A percentile compares a stretch with the other conserved stretches of the same genome.
These are phyloP conservation scores for Kodamaea neixiangensis DNA, from an alignment of 805 yeast species.

Conservation along the genomic window DNA sequence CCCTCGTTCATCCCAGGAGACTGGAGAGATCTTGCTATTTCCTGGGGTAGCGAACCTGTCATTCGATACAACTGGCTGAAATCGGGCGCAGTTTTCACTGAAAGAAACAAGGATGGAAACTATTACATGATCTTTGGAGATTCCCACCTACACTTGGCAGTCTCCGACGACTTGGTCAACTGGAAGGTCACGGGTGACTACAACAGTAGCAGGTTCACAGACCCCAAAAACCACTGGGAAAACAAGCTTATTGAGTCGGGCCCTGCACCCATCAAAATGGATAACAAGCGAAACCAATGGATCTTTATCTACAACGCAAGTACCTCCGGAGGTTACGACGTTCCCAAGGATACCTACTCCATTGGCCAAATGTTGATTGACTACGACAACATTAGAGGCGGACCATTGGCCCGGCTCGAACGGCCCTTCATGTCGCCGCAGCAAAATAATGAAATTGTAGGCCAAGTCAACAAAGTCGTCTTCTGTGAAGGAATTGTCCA, in stretches of 20 bases:
- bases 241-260: slow-evolving; percentile 43
- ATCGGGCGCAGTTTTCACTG: slow-evolving; percentile 41
- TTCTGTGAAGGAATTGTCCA: slow-evolving; percentile 47
- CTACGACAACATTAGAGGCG: slow-evolving; percentile 33
- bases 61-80: slow-evolving; percentile 43
- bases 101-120: slow-evolving; percentile 31
- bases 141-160: slow-evolving; percentile 38
- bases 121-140: slow-evolving; percentile 50
- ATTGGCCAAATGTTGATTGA: slow-evolving; percentile 44
- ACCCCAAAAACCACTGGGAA: slow-evolving; percentile 32
- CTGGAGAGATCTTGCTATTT: slow-evolving; percentile 37
- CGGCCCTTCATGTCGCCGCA: slow-evolving; percentile 38
- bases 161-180: slow-evolving; percentile 33
- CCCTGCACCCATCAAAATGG: slow-evolving; percentile 42
- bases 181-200: slow-evolving; percentile 30
- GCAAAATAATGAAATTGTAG: slow-evolving; percentile 33
- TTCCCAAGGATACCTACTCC: slow-evolving; percentile 33
- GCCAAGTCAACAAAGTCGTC: slow-evolving; percentile 44
- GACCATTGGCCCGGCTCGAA: slow-evolving; percentile 42
- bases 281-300: slow-evolving; percentile 33
- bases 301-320: slow-evolving; percentile 40
- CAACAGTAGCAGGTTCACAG: slow-evolving; percentile 26
- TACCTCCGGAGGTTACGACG: slow-evolving; percentile 38
- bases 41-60: slow-evolving; percentile 23
- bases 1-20: slow-evolving; percentile 33